phyloP scores from a whole-genome alignment of 2,329 filamentous ascomycete genomes.

The Elsinoe ampelina region DNA sequence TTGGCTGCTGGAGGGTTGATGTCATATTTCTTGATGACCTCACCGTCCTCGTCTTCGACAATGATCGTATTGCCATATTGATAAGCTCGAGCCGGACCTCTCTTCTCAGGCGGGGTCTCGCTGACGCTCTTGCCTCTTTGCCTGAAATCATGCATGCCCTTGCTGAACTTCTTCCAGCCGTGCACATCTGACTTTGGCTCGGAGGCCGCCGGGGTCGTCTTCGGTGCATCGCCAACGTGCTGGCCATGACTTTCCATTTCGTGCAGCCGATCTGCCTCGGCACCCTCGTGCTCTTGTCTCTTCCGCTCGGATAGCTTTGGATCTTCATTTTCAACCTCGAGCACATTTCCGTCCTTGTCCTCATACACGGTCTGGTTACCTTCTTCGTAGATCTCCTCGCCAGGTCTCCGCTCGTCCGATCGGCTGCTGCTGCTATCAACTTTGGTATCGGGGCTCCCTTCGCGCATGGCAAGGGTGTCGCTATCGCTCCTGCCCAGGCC shows the following conservation, averaged over 20 bases:
- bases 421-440: slow-evolving; percentile 23
- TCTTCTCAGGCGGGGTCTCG: slow-evolving; percentile 33
- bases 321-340: slow-evolving; percentile 59
- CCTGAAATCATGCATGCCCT: neutral
- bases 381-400: slow-evolving; percentile 68
- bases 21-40: slow-evolving; percentile 78
- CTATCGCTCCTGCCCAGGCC: slow-evolving; percentile 33
- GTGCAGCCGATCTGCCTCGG: slow-evolving; percentile 45
- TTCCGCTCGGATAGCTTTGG: neutral
- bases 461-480: slow-evolving; percentile 35
- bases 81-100: slow-evolving; percentile 70
- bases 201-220: slow-evolving; percentile 49
- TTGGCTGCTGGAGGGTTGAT: slow-evolving; percentile 48
- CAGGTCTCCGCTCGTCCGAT: slow-evolving; percentile 25
- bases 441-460: slow-evolving; percentile 27
- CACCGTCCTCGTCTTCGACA: slow-evolving; percentile 76
- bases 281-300: slow-evolving; percentile 50
- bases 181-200: slow-evolving; percentile 68
- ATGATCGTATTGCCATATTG: slow-evolving; percentile 86
- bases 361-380: slow-evolving; percentile 72
- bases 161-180: slow-evolving; percentile 39
- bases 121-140: slow-evolving; percentile 16
- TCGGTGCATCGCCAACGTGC: slow-evolving; percentile 32
- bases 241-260: slow-evolving; percentile 40
- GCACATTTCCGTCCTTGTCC: slow-evolving; percentile 76